Base-by-base conservation (phyloP, 805 yeast genomes). In the Peterozyma xylosa region DNA sequence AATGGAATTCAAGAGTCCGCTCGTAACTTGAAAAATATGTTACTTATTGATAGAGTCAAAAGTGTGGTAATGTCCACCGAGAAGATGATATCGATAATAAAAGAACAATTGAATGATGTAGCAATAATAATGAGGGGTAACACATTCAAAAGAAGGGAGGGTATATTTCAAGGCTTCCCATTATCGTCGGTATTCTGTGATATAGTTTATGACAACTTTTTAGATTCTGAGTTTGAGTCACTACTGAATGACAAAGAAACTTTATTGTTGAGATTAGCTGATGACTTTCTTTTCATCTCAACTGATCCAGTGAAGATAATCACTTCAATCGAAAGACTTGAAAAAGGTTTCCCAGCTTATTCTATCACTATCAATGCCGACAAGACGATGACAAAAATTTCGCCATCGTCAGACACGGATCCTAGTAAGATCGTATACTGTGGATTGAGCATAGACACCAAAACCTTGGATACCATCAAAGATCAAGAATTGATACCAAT, bases 151-250 rank as follows among this genome's bases (percentile, higher is more conserved):
- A 64, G 95, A 46, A 74, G 64, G 37, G 59, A 64, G 9, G 98
- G 98, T 0, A 69, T 91, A 0, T 89, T 82, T 43, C 98, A 90
- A 63, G 98, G 98, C 0, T 76, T 87, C 7, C 79, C 82, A 1
- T 59, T 89, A 3, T 91, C 96, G 45, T 74, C 85, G 1, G 66
- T 80, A 5, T 68, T 90, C 33, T 88, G 95, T 49, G 86, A 88
- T 49, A 50, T 88, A 1, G 73, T 86, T 0, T 83, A 84, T 53
- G 88, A 84, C 53, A 67, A 71, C 1, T 55, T 90, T 30, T 71
- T 84, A 10, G 66, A 68, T 29, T 64, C 67, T 17, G 50, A 54
- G 11, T 56, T 66, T 43, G 40, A 50, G 7, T 53, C 55, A 35
- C 35, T 57, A n/a, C 33, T 48, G 1, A 41, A 48, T 2, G 46